Percentiles rank a stretch among this genome's conserved stretches.
Evolutionary conservation across 495 filamentous ascomycete genomes (phyloP).

Genomic region (Neurospora intermedia): DNA sequence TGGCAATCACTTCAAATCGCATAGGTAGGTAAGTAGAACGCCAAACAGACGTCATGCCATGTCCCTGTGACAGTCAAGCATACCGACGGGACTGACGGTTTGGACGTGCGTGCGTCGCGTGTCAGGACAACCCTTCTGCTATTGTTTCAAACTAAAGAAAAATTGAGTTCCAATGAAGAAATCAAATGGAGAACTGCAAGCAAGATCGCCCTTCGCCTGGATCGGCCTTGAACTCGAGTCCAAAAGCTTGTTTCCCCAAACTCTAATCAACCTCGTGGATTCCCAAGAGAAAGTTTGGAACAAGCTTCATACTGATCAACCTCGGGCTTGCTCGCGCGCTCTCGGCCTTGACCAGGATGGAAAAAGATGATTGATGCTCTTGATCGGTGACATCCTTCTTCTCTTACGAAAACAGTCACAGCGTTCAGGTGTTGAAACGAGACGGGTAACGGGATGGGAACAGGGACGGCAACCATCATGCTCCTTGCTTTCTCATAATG

Average conservation of each 20-base stretch:
- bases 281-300: not conserved
- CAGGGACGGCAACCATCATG: not conserved
- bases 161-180: not conserved
- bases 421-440: not conserved
- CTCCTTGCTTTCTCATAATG: not conserved
- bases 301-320: not conserved
- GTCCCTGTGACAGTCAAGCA: not conserved
- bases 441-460: not conserved
- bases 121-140: not conserved
- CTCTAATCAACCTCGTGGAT: not conserved
- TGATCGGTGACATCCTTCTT: not conserved
- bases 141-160: not conserved
- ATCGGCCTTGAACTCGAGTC: not conserved
- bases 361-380: not conserved
- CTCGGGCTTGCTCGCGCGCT: not conserved
- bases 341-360: not conserved
- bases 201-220: not conserved
- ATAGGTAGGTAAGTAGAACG: not conserved
- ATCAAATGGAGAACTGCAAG: not conserved
- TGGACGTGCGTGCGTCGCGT: not conserved
- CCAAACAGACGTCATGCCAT: not conserved
- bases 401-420: not conserved
- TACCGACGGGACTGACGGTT: not conserved
- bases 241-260: not conserved
- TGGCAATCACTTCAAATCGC: not conserved